Conservation (phyloP, 495 filamentous ascomycete genomes). For the Elasticomyces elasticus region DNA sequence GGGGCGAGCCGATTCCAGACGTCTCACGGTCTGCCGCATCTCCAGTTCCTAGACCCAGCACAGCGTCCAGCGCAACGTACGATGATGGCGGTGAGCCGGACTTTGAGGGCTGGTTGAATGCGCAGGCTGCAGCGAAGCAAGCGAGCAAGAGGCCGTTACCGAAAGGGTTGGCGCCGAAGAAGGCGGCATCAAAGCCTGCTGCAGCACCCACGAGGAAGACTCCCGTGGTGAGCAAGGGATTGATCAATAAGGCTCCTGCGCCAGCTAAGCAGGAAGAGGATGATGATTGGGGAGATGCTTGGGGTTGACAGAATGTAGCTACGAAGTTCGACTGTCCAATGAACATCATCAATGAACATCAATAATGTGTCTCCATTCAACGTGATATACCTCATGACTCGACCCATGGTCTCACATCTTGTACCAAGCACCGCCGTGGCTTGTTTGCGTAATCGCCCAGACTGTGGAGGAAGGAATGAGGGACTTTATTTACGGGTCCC, state of each 20-base stretch:
- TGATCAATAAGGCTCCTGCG: not conserved
- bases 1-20: constrained; percentile 26
- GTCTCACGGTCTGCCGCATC: constrained; percentile 24
- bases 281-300: constrained; percentile 58
- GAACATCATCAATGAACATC: no score
- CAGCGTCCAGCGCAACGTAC: constrained; percentile 43
- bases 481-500: no score
- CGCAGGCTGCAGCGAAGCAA: constrained; percentile 64
- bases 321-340: no score
- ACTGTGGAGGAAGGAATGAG: no score
- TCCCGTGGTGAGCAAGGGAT: constrained; percentile 37
- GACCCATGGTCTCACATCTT: no score
- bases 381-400: no score
- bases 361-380: no score
- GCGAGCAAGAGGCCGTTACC: constrained; percentile 53
- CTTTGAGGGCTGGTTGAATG: constrained; percentile 86
- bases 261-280: constrained; percentile 43
- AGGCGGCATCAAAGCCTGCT: constrained; percentile 27
- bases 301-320: constrained; percentile 31
- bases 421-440: no score
- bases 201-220: constrained; percentile 27
- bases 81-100: constrained; percentile 82
- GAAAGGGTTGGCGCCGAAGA: constrained; percentile 60
- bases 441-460: no score
- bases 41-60: constrained; percentile 25